phyloP scores from a whole-genome alignment of 2,329 filamentous ascomycete species.

The Westerdykella sp. region DNA sequence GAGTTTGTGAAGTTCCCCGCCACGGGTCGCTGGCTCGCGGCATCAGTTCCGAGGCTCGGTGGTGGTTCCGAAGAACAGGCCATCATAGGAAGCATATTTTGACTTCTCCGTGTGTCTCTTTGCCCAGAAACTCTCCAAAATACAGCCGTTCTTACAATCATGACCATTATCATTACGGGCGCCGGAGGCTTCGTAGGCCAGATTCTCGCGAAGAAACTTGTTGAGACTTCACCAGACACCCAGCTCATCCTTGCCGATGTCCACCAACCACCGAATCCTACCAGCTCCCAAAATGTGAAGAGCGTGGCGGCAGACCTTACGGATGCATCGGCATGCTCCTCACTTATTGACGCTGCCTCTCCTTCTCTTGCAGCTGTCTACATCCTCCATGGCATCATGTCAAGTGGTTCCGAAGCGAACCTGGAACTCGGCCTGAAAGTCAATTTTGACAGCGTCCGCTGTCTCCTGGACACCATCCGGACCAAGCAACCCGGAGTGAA shows the following conservation, averaged over 20 bases:
- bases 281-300: slow-evolving; percentile 46
- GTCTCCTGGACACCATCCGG: slow-evolving; percentile 49
- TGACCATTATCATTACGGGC: slow-evolving; percentile 56
- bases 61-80: too few species aligned
- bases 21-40: too few species aligned
- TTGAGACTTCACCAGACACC: slow-evolving; percentile 42
- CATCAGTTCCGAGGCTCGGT: too few species aligned
- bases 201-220: slow-evolving; percentile 51
- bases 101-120: not conserved
- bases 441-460: slow-evolving; percentile 55
- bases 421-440: slow-evolving; percentile 54
- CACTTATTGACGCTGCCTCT: slow-evolving; percentile 17
- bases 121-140: not conserved
- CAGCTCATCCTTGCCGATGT: slow-evolving; percentile 54
- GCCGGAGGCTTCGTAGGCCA: slow-evolving; percentile 61
- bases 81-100: not conserved
- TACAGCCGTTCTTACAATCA: not conserved
- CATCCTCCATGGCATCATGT: slow-evolving; percentile 64
- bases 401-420: slow-evolving; percentile 56
- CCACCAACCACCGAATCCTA: slow-evolving; percentile 43
- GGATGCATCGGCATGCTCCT: slow-evolving; percentile 18
- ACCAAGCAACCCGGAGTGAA: slow-evolving; percentile 48
- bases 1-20: too few species aligned
- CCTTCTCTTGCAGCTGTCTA: slow-evolving; percentile 39
- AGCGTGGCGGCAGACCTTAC: slow-evolving; percentile 51